Base-by-base conservation (phyloP, 2,329 filamentous ascomycete species). In the Fusarium nodosum region DNA sequence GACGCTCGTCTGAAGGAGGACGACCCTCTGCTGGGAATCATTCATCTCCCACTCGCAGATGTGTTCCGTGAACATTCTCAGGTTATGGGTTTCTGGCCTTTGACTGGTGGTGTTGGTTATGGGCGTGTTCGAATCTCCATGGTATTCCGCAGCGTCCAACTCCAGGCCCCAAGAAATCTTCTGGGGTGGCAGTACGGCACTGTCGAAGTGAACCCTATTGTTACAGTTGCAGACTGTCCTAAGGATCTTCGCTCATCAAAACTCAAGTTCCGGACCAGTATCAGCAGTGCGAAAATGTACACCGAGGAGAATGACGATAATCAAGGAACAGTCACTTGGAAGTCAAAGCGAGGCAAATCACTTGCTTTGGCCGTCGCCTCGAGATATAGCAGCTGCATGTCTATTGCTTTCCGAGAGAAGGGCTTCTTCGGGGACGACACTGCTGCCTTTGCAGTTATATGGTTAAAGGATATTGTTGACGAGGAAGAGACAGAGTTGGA, bases 111-210 rank as follows among this genome's bases (percentile, higher is more conserved):
- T 0, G 85, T 93, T n/a, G 91, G 91, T 5, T 91, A 88, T 69
- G 91, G 91, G 2, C 85, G 90, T 42, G 85, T 87, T 39, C 83
- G 91, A 13, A 84, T 94, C 58, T 93, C 90, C 18, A 84, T 93
- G 81, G 88, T 93, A 4, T 93, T 91, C 84, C 86, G 91, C 45
- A 91, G 89, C 58, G 84, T 93, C 4, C 85, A 90, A 60, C 78
- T 92, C 2, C 84, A 90, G 70, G 79, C 89, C 3, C 88, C 89
- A 2, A 81, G 77, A 8, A 83, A 87, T 52, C 77, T 90, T 33
- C 79, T 88, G 1, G 91, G 91, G 3, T 93, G 91, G 90, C 88
- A 92, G 26, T 90, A 89, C 58, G 91, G 91, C 7, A 93, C 91
- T 0, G 74, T 93, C 1, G 88, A 92, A 66, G 80, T 93, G 42